Conservation (phyloP, 2,329 filamentous ascomycete genomes). For the Fonsecaea pedrosoi region DNA sequence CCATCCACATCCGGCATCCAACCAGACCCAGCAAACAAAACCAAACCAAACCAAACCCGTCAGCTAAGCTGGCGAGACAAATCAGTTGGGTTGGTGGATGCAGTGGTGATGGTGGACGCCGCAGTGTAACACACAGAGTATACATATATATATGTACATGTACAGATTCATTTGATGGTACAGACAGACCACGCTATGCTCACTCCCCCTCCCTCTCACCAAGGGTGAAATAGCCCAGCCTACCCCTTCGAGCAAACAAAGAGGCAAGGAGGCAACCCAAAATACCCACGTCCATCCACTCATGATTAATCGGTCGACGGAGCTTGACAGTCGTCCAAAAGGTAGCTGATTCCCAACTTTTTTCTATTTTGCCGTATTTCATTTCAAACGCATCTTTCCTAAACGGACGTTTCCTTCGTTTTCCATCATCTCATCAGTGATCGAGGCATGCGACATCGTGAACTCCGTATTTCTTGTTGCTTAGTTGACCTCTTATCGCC, state of each 20-base stretch:
- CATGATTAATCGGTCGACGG: neutral
- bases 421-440: neutral
- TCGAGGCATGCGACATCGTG: neutral
- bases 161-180: neutral
- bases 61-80: no score
- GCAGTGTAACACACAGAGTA: neutral
- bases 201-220: neutral
- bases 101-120: neutral
- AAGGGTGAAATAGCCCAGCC: neutral
- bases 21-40: no score
- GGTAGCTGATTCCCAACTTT: neutral
- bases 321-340: neutral
- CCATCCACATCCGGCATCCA: no score
- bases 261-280: neutral
- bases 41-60: no score
- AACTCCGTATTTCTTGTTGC: neutral
- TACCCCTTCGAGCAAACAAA: neutral
- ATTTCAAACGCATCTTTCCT: neutral
- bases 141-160: no score
- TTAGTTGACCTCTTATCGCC: constrained; percentile 17
- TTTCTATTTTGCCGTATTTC: neutral
- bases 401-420: neutral
- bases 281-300: neutral
- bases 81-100: neutral
- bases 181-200: neutral